Evolutionary conservation across 192 early-diverging fungal genomes (phyloP).

Genomic region (Podila minutissima): DNA sequence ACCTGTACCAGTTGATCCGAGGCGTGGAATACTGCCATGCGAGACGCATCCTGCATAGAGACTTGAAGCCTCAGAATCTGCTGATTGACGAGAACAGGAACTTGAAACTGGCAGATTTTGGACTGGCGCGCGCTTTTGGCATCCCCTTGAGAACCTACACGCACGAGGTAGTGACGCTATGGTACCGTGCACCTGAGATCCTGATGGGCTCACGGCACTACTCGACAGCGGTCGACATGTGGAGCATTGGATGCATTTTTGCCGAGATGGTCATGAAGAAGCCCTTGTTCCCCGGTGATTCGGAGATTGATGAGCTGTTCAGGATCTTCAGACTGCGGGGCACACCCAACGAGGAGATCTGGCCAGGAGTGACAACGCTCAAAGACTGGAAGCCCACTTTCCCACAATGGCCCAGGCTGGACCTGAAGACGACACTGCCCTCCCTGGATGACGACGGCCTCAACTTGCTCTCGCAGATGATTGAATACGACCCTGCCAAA

Average conservation of each 20-base stretch:
- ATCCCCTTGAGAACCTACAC: constrained; percentile 96
- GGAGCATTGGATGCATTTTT: constrained; percentile 98
- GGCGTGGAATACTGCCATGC: constrained; percentile 94
- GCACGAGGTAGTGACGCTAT: constrained; percentile 95
- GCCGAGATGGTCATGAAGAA: constrained; percentile 87
- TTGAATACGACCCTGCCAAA: constrained; percentile 77
- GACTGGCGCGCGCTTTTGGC: constrained; percentile 93
- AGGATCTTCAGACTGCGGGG: constrained; percentile 69
- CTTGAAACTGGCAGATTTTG: constrained; percentile 97
- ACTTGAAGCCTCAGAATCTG: constrained; percentile 98
- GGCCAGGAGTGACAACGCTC: constrained; percentile 62
- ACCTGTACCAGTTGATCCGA: constrained; percentile 91
- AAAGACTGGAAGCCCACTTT: constrained; percentile 61
- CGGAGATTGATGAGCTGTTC: constrained; percentile 70
- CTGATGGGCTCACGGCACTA: constrained; percentile 91
- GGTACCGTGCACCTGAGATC: constrained; percentile 97
- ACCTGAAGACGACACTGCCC: constrained; percentile 69
- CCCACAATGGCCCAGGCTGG: constrained; percentile 66
- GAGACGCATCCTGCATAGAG: constrained; percentile 93
- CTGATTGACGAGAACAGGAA: constrained; percentile 91
- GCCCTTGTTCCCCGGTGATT: constrained; percentile 88
- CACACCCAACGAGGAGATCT: constrained; percentile 76
- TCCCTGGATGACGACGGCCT: constrained; percentile 73
- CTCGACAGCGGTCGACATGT: constrained; percentile 96
- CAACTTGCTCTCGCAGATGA: constrained; percentile 74